Evolutionary conservation across 441 rosid species (phyloP), one percentile per base, ranked within the genome.

Genomic region (Pelargonium citronellum): DNA sequence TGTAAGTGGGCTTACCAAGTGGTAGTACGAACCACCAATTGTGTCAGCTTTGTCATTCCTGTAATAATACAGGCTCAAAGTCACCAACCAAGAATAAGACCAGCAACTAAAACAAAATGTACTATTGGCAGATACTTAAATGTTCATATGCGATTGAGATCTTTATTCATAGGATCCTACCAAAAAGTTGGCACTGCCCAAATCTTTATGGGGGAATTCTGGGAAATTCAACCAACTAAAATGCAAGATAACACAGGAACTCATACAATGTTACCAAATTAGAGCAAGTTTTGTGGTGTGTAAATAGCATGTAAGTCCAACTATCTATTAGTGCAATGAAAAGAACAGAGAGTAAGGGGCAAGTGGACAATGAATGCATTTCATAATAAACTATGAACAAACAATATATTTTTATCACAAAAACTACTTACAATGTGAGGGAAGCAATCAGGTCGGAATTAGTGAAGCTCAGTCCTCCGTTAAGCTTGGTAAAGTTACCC

Each of bases 11-110:
- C 80, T 85, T 51, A 91, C 91, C 9, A 34, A 27, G 71, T 91
- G 97, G 79, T 88, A 88, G 84, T 89, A 91, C 19, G 97, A 91
- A 1, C 87, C 87, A 66, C 49, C 85, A 58, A 93, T 66, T 1
- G 83, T 67, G 71, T 93, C 90, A 0, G 89, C 97, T 76, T 89
- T 93, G 74, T 91, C 83, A 30, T 91, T 91, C 88, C 98, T 93
- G 83, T 43, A 43, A 5, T 24, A 12, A 12, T 46, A 46, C 8
- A 12, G 51, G 8, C 3, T 46, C 3, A 46, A 24, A 24, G 27
- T 24, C 27, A 24, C 27, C 27, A 24, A 24, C 27, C 51, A 46
- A 46, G 8, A 46, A 7, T 46, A 46, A 7, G 51, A 7, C 8
- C 51, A 46, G 1, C 10, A 46, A 46, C 27, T 24, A 12, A 12